Base-by-base conservation (phyloP, 2,329 filamentous ascomycete genomes). In the Lachnum nothofagi region DNA sequence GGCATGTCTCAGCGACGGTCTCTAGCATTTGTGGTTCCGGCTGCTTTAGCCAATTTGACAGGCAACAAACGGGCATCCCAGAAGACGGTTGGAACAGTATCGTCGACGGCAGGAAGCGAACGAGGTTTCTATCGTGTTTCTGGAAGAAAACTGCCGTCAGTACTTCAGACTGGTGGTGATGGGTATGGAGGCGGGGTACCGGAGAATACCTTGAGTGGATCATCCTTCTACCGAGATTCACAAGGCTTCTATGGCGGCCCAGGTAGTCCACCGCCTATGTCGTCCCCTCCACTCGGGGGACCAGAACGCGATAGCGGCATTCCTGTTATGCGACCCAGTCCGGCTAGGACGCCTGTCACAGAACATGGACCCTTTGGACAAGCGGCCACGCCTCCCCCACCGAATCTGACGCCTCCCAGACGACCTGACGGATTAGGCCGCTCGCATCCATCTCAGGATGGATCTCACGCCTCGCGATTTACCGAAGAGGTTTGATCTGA, bases 91-190 rank as follows among this genome's bases (percentile, higher is more conserved):
- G 43, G 58, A 55, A 59, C 63, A 54, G 42, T 61, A 33, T 60
- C 61, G 29, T 60, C 60, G 14, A 63, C 63, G 35, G 69, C 70
- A 29, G 65, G 63, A 20, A 72, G 70, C 23, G 80, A 85, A 60
- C 70, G 72, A 52, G 78, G 80, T 0, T 86, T 86, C 63, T 78
- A 83, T 53, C 77, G 80, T 24, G 76, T 86, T 2, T 82, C 82
- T 5, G 82, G 82, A 52, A 75, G 76, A 59, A 85, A 85, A 60
- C 64, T 86, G 48, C 77, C 79, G 3, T 80, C 82, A 2, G 81
- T 85, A 8, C 66, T 85, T 31, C 72, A 79, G 50, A 72, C 71
- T 40, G 81, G 82, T 12, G 82, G 81, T 5, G 81, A 85, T 60
- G 82, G 82, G 1, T 85, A 80, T 64, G 73, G 73, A 17, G 79